Percentiles rank a stretch among this genome's conserved stretches.
Evolutionary conservation across 106 monocot species (phyloP).

Genomic region (Allium fistulosum): DNA sequence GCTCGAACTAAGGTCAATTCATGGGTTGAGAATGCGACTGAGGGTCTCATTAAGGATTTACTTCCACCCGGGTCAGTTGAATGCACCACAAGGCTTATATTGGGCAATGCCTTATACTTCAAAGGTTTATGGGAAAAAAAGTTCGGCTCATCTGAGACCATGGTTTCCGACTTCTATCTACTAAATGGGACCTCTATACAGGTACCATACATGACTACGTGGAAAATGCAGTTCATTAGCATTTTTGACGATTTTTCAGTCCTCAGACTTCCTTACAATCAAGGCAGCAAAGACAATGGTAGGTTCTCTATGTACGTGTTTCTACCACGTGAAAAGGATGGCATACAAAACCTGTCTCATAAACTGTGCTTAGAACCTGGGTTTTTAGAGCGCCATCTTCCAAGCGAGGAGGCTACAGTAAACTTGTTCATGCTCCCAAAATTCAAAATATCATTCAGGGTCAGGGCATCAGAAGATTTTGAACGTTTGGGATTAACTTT

Average conservation of each 20-base stretch:
- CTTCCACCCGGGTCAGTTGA: constrained; percentile 52
- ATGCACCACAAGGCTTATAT: constrained; percentile 37
- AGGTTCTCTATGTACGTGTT: constrained; percentile 80
- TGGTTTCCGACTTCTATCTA: constrained; percentile 33
- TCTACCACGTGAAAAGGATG: constrained; percentile 50
- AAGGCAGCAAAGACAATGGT: constrained; percentile 36
- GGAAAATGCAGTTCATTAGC: constrained; percentile 33
- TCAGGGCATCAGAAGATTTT: constrained; percentile 8
- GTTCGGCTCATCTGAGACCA: constrained; percentile 20
- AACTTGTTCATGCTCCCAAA: constrained; percentile 21
- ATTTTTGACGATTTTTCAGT: constrained; percentile 54
- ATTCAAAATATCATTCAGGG: constrained; percentile 19
- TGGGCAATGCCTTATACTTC: constrained; percentile 83
- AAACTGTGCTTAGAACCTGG: constrained; percentile 40
- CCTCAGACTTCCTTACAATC: constrained; percentile 59
- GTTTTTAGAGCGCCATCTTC: constrained; percentile 19
- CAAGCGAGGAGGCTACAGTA: background rate
- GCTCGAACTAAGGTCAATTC: too few species aligned
- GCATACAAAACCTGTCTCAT: constrained; percentile 40
- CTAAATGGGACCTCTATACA: constrained; percentile 37
- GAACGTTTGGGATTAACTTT: constrained; percentile 3
- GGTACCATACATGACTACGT: constrained; percentile 44
- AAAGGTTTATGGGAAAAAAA: constrained; percentile 67
- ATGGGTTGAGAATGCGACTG: constrained; percentile 44
- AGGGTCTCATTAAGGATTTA: constrained; percentile 64